Conservation (phyloP, 2,329 filamentous ascomycete genomes). For the Gnomoniopsis sp. region DNA sequence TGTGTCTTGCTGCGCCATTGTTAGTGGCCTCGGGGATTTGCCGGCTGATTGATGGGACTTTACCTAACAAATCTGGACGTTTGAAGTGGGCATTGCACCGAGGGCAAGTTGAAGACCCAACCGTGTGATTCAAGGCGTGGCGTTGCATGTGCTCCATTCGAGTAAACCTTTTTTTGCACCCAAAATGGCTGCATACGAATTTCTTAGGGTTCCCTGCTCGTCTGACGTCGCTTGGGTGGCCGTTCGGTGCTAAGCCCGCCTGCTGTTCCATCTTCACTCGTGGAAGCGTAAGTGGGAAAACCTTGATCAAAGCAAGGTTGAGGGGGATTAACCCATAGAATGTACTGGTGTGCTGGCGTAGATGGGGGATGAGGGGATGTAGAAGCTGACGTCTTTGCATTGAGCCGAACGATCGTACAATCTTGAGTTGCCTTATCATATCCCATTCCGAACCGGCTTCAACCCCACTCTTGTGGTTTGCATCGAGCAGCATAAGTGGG, state of each 20-base stretch:
- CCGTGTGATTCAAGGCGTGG: slow-evolving; percentile 55
- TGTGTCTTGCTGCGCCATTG: slow-evolving; percentile 49
- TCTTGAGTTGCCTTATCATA: slow-evolving; percentile 2
- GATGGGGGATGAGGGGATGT: slow-evolving; percentile 6
- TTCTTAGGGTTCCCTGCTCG: slow-evolving; percentile 15
- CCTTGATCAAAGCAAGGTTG: background rate
- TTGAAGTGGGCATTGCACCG: slow-evolving; percentile 60
- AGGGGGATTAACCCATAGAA: background rate
- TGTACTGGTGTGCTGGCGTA: background rate
- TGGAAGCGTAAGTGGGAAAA: slow-evolving; percentile 1
- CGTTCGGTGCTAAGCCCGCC: background rate
- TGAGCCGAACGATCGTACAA: too few relatives aligned
- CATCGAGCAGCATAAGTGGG: background rate
- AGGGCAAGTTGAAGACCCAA: slow-evolving; percentile 51
- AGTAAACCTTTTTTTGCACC: slow-evolving; percentile 52
- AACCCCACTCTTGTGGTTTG: background rate
- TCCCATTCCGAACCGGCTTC: background rate
- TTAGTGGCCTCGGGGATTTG: background rate
- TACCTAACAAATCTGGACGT: slow-evolving; percentile 56
- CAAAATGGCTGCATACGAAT: slow-evolving; percentile 37
- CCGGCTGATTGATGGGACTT: too few relatives aligned
- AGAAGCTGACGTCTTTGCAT: background rate
- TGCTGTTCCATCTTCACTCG: background rate
- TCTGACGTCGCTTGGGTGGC: background rate
- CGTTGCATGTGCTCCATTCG: slow-evolving; percentile 56